Base-by-base conservation (phyloP, 768 basidiomycete species). In the Kwoniella botswanensis region DNA sequence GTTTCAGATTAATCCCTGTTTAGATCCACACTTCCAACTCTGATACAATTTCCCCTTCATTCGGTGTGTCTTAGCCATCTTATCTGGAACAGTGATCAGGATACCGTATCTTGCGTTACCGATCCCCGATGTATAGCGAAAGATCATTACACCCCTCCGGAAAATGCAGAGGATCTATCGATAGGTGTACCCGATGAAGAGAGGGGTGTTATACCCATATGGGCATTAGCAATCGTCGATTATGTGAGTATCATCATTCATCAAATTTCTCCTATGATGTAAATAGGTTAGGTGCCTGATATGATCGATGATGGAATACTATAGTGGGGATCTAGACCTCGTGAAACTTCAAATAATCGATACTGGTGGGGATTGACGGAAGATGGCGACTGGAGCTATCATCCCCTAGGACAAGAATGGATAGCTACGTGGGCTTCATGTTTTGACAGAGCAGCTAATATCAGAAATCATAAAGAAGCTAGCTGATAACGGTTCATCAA, bases 331-430 rank as follows among this genome's bases (percentile, higher is more conserved):
- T 63, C 76, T 2, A 57, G 72, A 68, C 82, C 82, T 15, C 57
- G 61, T 24, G 75, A 77, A 54, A 66, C 72, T 3, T 58, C 76
- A 9, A 75, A 79, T 63, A 71, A 68, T 46, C 68, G 75, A 21
- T 72, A 76, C 43, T 82, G 71, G 60, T 83, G 79, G 79, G 74
- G 70, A 57, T 56, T 71, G 21, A 75, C 74, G 4, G 70, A 71
- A 26, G 55, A 78, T 26, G 76, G 74, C 2, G 78, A 78, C 3
- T 83, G 79, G 75, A 71, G 70, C 12, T 82, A 71, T 63, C 79
- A 82, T 35, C 77, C 82, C 12, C 65, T 83, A 7, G 82, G 82
- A 15, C 76, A 77, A 43, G 71, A 75, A 56, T 82, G 81, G 81
- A 76, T 73, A 18, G 71, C 79, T 13, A 77, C 79, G 79, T 82